Evolutionary conservation across 176 grass and related monocot genomes (phyloP).

Genomic region (Zoysia pacifica): DNA sequence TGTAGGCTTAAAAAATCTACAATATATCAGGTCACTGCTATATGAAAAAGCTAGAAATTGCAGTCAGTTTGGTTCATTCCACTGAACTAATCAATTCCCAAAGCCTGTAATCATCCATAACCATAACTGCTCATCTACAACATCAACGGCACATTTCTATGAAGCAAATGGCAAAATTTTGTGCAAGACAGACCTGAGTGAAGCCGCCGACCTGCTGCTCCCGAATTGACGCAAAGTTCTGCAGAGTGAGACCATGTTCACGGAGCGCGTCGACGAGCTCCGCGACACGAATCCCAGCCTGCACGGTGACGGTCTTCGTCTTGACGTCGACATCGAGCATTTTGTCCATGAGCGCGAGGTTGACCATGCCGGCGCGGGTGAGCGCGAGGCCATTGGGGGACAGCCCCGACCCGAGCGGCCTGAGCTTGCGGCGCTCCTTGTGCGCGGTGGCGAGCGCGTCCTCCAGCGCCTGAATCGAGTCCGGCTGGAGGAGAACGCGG

Average conservation of each 20-base stretch:
- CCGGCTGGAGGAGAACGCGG: constrained; percentile 79
- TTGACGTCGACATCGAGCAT: constrained; percentile 72
- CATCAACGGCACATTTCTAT: not conserved
- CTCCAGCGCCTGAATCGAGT: constrained; percentile 68
- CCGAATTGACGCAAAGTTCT: constrained; percentile 93
- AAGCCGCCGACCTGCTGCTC: constrained; percentile 91
- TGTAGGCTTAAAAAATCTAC: not conserved
- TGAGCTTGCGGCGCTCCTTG: constrained; percentile 61
- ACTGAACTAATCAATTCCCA: not conserved
- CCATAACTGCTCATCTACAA: not conserved
- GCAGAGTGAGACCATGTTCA: constrained; percentile 80
- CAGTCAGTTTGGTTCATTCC: not conserved
- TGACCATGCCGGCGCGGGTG: constrained; percentile 81
- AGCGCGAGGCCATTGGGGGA: constrained; percentile 87
- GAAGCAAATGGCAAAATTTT: not conserved
- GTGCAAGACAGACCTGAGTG: constrained; percentile 55
- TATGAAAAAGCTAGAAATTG: not conserved
- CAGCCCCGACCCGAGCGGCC: constrained; percentile 77
- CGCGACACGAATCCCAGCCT: constrained; percentile 74
- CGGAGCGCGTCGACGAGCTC: constrained; percentile 80
- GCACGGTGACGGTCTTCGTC: constrained; percentile 75
- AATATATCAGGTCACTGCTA: not conserved
- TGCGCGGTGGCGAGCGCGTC: constrained; percentile 55
- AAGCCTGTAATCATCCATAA: not conserved
- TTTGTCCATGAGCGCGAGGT: constrained; percentile 88